Evolutionary conservation across 495 filamentous ascomycete genomes (phyloP).

Genomic region (Aspergillus sclerotiicarbonarius): DNA sequence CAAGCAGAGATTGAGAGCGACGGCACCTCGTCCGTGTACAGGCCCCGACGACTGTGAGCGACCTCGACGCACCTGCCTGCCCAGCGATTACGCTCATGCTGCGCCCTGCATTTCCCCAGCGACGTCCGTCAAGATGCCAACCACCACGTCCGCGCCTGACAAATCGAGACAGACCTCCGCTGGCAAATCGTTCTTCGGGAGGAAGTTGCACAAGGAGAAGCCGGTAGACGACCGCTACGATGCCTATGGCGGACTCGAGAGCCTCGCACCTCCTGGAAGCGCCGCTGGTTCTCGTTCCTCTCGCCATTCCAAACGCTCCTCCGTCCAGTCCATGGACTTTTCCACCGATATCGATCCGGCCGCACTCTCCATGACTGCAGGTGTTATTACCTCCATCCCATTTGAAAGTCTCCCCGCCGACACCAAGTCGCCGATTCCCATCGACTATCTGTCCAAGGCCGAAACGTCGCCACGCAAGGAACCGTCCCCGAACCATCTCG

Average conservation of each 20-base stretch:
- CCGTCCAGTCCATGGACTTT: slow-evolving; percentile 68
- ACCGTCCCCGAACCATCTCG: slow-evolving; percentile 76
- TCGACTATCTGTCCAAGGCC: slow-evolving; percentile 72
- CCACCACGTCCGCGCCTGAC: slow-evolving; percentile 62
- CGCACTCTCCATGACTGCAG: slow-evolving; percentile 72
- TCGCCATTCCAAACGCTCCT: slow-evolving; percentile 75
- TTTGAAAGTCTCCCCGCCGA: slow-evolving; percentile 75
- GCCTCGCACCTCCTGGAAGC: slow-evolving; percentile 47
- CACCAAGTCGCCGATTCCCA: slow-evolving; percentile 64
- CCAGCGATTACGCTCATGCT: slow-evolving; percentile 39
- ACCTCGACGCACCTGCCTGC: slow-evolving; percentile 9
- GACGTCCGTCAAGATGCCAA: slow-evolving; percentile 49
- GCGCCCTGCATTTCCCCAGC: slow-evolving; percentile 36
- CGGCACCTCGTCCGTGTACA: not conserved
- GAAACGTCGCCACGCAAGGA: slow-evolving; percentile 69
- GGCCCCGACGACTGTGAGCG: not conserved
- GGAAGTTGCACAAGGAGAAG: slow-evolving; percentile 73
- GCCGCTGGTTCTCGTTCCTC: slow-evolving; percentile 70
- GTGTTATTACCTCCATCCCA: slow-evolving; percentile 84
- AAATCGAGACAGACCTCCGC: slow-evolving; percentile 80
- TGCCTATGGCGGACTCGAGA: slow-evolving; percentile 51
- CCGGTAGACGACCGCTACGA: slow-evolving; percentile 56
- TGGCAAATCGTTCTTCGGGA: slow-evolving; percentile 84
- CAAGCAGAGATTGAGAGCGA: slow-evolving; percentile 4
- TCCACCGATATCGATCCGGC: slow-evolving; percentile 44